Percentiles rank a stretch among this genome's conserved stretches.
These are phyloP conservation scores for Allium cepa DNA, from an alignment of 106 monocot genomes.

Conservation along the genomic window DNA sequence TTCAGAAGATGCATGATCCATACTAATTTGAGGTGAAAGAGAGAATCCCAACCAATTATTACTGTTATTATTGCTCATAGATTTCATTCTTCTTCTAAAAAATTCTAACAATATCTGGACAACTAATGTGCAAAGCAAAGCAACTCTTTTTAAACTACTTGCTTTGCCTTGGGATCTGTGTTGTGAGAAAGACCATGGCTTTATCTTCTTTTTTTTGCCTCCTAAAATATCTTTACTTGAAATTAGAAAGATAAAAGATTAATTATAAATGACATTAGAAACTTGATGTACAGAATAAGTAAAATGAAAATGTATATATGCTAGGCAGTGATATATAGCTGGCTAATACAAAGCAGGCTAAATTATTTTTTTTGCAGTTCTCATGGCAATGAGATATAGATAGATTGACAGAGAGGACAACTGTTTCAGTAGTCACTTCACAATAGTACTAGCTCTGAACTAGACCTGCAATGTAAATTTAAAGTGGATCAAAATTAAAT, in stretches of 20 bases:
- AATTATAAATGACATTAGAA: too few species aligned
- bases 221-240: neutral
- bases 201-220: slow-evolving; percentile 17
- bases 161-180: slow-evolving; percentile 96
- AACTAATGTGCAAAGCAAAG: slow-evolving; percentile 14
- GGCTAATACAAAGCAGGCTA: too few species aligned
- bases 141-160: slow-evolving; percentile 2
- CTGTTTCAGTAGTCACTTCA: slow-evolving; percentile 79
- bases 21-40: slow-evolving; percentile 66
- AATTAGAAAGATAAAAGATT: neutral
- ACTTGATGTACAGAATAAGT: too few species aligned
- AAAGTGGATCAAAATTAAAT: neutral
- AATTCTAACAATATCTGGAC: slow-evolving; percentile 28
- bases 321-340: too few species aligned
- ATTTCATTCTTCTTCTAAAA: slow-evolving; percentile 37
- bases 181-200: slow-evolving; percentile 57
- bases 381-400: slow-evolving; percentile 2
- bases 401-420: slow-evolving; percentile 51
- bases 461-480: slow-evolving; percentile 2
- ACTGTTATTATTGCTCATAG: slow-evolving; percentile 39
- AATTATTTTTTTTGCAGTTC: too few species aligned
- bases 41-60: slow-evolving; percentile 91
- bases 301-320: too few species aligned
- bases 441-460: slow-evolving; percentile 60
- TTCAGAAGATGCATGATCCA: slow-evolving; percentile 47